These are phyloP conservation scores for Aciculosporium take DNA, from an alignment of 2,329 filamentous ascomycete species.

Conservation along the genomic window DNA sequence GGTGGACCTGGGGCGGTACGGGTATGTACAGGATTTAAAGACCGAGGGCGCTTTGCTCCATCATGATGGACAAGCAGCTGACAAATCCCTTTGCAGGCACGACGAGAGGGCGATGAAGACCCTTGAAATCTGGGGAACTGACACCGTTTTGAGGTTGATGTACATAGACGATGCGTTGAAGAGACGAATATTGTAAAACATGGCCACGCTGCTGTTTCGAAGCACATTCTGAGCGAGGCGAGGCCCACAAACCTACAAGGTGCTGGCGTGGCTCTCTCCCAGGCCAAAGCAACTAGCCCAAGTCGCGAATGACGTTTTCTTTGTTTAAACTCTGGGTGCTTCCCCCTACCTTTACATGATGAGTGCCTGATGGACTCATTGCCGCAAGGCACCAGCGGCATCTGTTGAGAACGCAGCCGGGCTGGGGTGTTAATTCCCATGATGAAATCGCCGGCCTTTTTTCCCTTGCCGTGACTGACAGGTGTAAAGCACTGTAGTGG, in stretches of 20 bases:
- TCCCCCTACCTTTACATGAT: not conserved
- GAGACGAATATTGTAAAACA: slow-evolving; percentile 1
- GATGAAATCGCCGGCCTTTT: not conserved
- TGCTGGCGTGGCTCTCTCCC: not conserved
- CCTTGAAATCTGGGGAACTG: slow-evolving; percentile 23
- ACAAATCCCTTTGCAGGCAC: slow-evolving; percentile 25
- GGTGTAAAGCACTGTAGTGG: slow-evolving; percentile 1
- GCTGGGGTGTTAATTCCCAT: not conserved
- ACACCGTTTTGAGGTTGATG: slow-evolving; percentile 14
- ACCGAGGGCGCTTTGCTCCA: not conserved
- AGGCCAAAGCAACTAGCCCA: not conserved
- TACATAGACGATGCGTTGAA: slow-evolving; percentile 18
- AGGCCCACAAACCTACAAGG: not conserved
- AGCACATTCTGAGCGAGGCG: not conserved
- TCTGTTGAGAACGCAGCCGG: not conserved
- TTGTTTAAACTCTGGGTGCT: not conserved
- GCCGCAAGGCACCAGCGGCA: not conserved
- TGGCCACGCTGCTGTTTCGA: not conserved
- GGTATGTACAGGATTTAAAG: slow-evolving; percentile 33
- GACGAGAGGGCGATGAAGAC: slow-evolving; percentile 39
- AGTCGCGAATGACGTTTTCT: not conserved
- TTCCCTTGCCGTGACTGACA: not conserved
- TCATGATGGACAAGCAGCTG: not conserved
- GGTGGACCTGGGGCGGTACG: slow-evolving; percentile 53
- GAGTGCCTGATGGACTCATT: not conserved